Base-by-base conservation (phyloP, 2,329 filamentous ascomycete genomes). In the Colletotrichum gloeosporioides region DNA sequence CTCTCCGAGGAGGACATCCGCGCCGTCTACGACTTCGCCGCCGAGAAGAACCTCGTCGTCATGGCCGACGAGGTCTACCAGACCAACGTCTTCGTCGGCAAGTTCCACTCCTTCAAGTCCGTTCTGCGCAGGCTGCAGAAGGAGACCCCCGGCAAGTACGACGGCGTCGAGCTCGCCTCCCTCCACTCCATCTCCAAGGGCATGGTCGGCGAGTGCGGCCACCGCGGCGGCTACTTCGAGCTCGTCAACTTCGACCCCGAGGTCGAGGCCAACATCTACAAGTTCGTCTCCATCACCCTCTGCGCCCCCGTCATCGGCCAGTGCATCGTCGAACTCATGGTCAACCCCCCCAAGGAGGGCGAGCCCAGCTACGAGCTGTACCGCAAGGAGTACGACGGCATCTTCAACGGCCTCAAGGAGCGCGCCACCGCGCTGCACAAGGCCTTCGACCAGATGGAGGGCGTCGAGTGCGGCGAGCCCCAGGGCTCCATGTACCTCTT, bases 401-500 rank as follows among this genome's bases (percentile, higher is more conserved):
- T 98, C 85, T 96, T 93, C 85, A 86, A 93, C 69, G 94, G 95
- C 66, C 90, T 99, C 75, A 92, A 92, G 82, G 87, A 94, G 85
- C 94, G 97, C 79, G 97, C 97, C 53, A 91, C 89, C 75, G 96
- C 97, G 8, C 90, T 99, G 66, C 97, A 98, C 87, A 91, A 96
- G 81, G 96, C 96, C 32, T 99, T 99, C 87, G 89, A 92, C 85
- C 88, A 95, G 83, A 99, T 99, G 97, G 96, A 99, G 86, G 97
- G 97, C 75, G 96, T 99, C 75, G 92, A 96, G 84, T 98, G 96
- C 87, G 94, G 94, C 81, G 90, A 92, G 80, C 97, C 97, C 72
- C 95, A 98, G 90, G 97, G 97, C 77, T 94, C 95, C 84, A 99
- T 99, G 97, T 99, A 99, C 88, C 94, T 99, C 82, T 99, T 99